A percentile compares a stretch with the other conserved stretches of the same genome.
These are phyloP conservation scores for Nigrograna mackinnonii DNA, from an alignment of 2,329 filamentous ascomycete genomes.

Conservation along the genomic window DNA sequence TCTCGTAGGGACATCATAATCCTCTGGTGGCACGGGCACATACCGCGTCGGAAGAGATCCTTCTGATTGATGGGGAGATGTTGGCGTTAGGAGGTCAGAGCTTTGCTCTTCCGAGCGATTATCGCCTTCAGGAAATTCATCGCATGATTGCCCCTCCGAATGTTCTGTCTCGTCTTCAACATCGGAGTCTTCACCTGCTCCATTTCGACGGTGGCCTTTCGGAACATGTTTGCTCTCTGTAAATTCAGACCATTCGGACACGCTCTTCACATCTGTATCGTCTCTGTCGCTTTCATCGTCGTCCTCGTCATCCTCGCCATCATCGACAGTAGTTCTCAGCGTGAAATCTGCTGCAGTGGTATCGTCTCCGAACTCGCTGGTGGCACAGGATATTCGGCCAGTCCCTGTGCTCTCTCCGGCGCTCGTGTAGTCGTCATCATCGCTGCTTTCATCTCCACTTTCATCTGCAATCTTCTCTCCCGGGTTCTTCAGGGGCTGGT, in stretches of 20 bases:
- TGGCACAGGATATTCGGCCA: conserved; percentile 66
- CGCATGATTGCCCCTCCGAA: conserved; percentile 38
- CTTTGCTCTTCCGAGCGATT: conserved; percentile 35
- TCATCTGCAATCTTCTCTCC: conserved; percentile 52
- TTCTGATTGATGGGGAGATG: conserved; percentile 42
- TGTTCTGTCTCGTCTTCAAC: conserved; percentile 33
- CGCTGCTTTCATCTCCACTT: conserved; percentile 68
- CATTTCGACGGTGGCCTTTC: conserved; percentile 29
- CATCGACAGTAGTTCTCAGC: conserved; percentile 37
- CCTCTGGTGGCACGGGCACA: conserved; percentile 80
- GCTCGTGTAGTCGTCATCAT: conserved; percentile 78
- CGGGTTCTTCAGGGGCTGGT: conserved; percentile 70
- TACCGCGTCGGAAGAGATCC: conserved; percentile 61
- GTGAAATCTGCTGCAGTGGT: conserved; percentile 56
- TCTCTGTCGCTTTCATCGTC: conserved; percentile 29
- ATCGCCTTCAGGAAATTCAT: conserved; percentile 32
- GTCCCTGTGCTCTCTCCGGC: conserved; percentile 83
- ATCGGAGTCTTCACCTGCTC: conserved; percentile 21
- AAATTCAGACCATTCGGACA: conserved; percentile 89
- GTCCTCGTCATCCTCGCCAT: conserved; percentile 46
- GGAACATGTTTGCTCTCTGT: conserved; percentile 73
- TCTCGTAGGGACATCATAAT: conserved; percentile 77
- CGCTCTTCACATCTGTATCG: conserved; percentile 46
- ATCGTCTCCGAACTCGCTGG: conserved; percentile 69
- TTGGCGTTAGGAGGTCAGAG: conserved; percentile 51